Conservation (phyloP, 306 rosid species). For the Acacia acuminata region DNA sequence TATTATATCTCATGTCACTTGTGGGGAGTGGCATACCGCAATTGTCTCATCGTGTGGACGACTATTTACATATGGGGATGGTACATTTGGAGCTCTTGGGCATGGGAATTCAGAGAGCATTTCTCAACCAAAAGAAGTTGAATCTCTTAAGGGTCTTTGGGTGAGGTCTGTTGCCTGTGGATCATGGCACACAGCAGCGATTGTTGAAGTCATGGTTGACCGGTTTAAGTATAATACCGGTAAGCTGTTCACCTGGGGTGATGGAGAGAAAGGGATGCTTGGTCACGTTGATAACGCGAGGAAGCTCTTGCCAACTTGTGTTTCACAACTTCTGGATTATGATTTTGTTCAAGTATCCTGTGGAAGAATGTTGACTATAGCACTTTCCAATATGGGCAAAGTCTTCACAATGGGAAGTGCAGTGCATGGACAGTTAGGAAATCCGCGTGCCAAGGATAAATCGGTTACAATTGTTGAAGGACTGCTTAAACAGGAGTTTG, state of each 20-base stretch:
- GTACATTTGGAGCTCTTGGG: constrained; percentile 88
- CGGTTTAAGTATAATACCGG: constrained; percentile 58
- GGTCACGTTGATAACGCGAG: constrained; percentile 64
- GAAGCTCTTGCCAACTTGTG: constrained; percentile 75
- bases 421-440: constrained; percentile 74
- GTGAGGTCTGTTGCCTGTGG: constrained; percentile 87
- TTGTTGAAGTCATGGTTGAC: constrained; percentile 62
- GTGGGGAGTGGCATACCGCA: constrained; percentile 93
- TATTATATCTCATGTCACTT: constrained; percentile 54
- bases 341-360: constrained; percentile 83
- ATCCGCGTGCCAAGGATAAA: constrained; percentile 59
- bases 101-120: constrained; percentile 59
- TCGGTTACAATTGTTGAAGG: constrained; percentile 67
- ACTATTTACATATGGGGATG: constrained; percentile 83
- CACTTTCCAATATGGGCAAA: constrained; percentile 68
- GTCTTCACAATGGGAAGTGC: constrained; percentile 80
- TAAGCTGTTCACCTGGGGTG: constrained; percentile 93
- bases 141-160: constrained; percentile 63
- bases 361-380: constrained; percentile 76
- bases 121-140: constrained; percentile 76
- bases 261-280: constrained; percentile 75
- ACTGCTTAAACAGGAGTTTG: constrained; percentile 75
- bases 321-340: constrained; percentile 69
- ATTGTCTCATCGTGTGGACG: constrained; percentile 68
- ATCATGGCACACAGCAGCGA: constrained; percentile 88